These are phyloP conservation scores for Cairneyella variabilis DNA, from an alignment of 495 filamentous ascomycete species.

Conservation along the genomic window DNA sequence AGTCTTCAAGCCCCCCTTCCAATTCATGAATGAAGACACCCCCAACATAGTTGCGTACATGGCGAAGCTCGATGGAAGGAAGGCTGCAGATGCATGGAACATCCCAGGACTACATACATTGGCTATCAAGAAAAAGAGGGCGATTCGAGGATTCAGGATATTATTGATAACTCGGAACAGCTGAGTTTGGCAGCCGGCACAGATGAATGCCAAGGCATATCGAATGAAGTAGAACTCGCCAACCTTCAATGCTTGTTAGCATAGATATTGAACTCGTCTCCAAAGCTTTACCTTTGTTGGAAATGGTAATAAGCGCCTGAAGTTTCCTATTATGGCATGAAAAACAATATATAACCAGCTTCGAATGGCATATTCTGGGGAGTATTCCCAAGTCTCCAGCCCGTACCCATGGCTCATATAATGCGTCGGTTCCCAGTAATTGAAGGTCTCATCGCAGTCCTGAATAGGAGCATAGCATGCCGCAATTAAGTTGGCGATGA, in stretches of 20 bases:
- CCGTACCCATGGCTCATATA: constrained; percentile 92
- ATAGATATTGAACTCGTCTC: not conserved
- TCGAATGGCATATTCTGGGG: constrained; percentile 89
- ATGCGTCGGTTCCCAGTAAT: constrained; percentile 98
- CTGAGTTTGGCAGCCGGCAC: constrained; percentile 74
- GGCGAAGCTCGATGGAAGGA: constrained; percentile 90
- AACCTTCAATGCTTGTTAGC: constrained; percentile 37
- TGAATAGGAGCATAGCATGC: constrained; percentile 89
- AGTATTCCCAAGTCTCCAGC: constrained; percentile 98
- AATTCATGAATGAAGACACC: constrained; percentile 83
- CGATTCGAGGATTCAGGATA: constrained; percentile 73
- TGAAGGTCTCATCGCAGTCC: constrained; percentile 98
- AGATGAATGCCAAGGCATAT: constrained; percentile 65
- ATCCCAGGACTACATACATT: constrained; percentile 80
- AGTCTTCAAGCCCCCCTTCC: constrained; percentile 68
- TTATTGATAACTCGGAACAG: constrained; percentile 73
- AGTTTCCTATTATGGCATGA: constrained; percentile 68
- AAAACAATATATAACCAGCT: constrained; percentile 93
- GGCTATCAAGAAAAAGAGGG: constrained; percentile 73
- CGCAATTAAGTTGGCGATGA: constrained; percentile 67
- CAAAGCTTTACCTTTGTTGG: constrained; percentile 41
- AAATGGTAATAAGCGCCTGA: constrained; percentile 58
- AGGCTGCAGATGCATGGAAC: constrained; percentile 85
- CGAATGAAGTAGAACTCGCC: constrained; percentile 87
- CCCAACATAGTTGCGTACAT: constrained; percentile 94